Evolutionary conservation across 768 basidiomycete genomes (phyloP).

Genomic region (Pulveroboletus sp.): DNA sequence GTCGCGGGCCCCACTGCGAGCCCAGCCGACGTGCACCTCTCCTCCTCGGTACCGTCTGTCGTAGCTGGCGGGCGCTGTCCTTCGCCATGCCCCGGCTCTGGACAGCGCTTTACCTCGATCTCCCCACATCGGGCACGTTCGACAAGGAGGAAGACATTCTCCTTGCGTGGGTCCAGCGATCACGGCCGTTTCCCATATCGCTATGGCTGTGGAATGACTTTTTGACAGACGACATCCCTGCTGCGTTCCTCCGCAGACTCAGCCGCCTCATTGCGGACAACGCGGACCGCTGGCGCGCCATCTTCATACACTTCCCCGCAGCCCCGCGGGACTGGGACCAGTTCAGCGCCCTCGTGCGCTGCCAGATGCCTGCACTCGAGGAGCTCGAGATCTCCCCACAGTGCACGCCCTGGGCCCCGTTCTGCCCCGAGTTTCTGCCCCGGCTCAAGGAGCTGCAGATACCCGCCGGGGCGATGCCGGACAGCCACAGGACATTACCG

Average conservation of each 20-base stretch:
- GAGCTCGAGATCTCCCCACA: slow-evolving; percentile 33
- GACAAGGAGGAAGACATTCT: slow-evolving; percentile 25
- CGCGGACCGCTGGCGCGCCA: slow-evolving; percentile 29
- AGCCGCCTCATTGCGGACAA: slow-evolving; percentile 16
- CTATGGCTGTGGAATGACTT: slow-evolving; percentile 33
- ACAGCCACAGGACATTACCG: slow-evolving; percentile 30
- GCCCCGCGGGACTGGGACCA: slow-evolving; percentile 27
- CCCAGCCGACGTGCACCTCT: slow-evolving; percentile 29
- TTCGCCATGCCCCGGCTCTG: slow-evolving; percentile 28
- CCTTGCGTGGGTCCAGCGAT: slow-evolving; percentile 25
- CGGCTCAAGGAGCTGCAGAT: slow-evolving; percentile 26
- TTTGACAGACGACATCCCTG: slow-evolving; percentile 30
- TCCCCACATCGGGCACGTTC: slow-evolving; percentile 23
- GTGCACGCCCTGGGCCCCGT: slow-evolving; percentile 30
- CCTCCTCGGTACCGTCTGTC: slow-evolving; percentile 28
- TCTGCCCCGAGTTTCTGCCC: slow-evolving; percentile 25
- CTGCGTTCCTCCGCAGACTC: slow-evolving; percentile 22
- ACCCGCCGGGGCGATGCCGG: slow-evolving; percentile 31
- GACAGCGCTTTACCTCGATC: slow-evolving; percentile 31
- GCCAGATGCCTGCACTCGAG: slow-evolving; percentile 24
- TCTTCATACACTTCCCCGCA: slow-evolving; percentile 31
- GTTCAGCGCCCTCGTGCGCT: slow-evolving; percentile 23
- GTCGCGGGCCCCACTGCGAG: slow-evolving; percentile 27
- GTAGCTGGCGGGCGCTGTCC: slow-evolving; percentile 27
- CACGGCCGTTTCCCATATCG: slow-evolving; percentile 24